Evolutionary conservation across 148 eudicot species (phyloP).

Genomic region (Pharnaceum exiguum): DNA sequence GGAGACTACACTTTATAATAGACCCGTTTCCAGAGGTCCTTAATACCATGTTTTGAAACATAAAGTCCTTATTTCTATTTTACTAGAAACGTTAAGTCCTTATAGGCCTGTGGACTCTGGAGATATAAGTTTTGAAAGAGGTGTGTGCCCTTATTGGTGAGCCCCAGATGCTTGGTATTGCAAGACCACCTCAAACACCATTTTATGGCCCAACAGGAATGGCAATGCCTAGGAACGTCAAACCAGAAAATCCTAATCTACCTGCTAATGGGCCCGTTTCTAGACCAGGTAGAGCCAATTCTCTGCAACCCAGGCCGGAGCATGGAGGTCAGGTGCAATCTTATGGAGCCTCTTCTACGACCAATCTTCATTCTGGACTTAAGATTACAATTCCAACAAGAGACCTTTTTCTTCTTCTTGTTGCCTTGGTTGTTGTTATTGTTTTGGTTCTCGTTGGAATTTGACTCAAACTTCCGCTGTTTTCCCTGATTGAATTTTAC

Average conservation of each 20-base stretch:
- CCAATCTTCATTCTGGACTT: conserved; percentile 36
- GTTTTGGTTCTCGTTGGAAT: too few species aligned
- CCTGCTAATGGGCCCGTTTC: conserved; percentile 24
- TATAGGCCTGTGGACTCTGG: too few species aligned
- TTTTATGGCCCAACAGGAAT: conserved; percentile 39
- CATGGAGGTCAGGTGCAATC: conserved; percentile 28
- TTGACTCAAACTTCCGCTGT: background rate
- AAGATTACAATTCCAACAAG: background rate
- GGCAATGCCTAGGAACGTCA: conserved; percentile 24
- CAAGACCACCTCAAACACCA: conserved; percentile 35
- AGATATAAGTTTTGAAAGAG: conserved; percentile 58
- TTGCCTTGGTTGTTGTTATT: background rate
- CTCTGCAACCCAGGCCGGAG: conserved; percentile 29
- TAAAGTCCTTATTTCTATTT: too few species aligned
- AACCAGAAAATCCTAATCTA: conserved; percentile 30
- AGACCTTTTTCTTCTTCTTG: background rate
- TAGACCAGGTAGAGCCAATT: conserved; percentile 24
- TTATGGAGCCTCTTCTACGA: conserved; percentile 33
- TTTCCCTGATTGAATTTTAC: too few species aligned
- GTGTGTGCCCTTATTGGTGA: conserved; percentile 65
- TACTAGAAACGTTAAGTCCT: too few species aligned
- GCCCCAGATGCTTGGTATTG: conserved; percentile 32
- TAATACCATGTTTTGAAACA: too few species aligned
- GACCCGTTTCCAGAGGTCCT: too few species aligned
- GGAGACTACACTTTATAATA: too few species aligned